Percentiles rank a stretch among this genome's conserved stretches.
These are phyloP conservation scores for Pseudocercospora pini-densiflorae DNA, from an alignment of 2,329 filamentous ascomycete species.

Conservation along the genomic window DNA sequence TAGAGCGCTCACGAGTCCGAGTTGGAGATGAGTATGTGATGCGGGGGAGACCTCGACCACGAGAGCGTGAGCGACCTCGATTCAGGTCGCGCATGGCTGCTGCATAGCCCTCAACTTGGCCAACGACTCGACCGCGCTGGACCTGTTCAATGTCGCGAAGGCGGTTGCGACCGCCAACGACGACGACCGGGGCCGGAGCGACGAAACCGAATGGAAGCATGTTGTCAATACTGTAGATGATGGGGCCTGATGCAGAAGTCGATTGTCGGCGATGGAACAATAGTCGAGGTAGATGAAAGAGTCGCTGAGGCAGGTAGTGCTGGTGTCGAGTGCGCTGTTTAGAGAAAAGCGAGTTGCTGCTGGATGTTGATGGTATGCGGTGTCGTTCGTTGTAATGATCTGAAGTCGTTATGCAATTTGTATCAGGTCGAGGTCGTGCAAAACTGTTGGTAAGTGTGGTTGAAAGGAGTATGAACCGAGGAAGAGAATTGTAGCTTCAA, in stretches of 20 bases:
- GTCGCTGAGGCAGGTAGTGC: too few relatives aligned
- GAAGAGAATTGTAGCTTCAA: neutral
- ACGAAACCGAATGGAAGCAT: neutral
- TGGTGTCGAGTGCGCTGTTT: too few relatives aligned
- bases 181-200: neutral
- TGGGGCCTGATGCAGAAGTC: too few relatives aligned
- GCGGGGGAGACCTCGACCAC: neutral
- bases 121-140: slow-evolving; percentile 4
- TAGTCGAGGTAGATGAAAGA: too few relatives aligned
- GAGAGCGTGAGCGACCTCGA: neutral
- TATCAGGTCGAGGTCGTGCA: neutral
- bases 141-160: neutral
- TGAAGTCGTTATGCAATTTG: neutral
- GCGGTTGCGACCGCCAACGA: neutral
- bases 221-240: neutral
- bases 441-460: neutral
- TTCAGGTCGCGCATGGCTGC: neutral
- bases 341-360: too few relatives aligned
- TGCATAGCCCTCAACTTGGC: slow-evolving; percentile 9
- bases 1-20: neutral
- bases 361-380: too few relatives aligned
- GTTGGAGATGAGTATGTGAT: neutral
- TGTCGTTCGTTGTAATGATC: neutral
- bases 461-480: neutral
- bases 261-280: too few relatives aligned